Evolutionary conservation across 1,284 basidiomycete species (phyloP), one percentile per base, ranked within the genome.

Genomic region (Cutaneotrichosporon sp.): DNA sequence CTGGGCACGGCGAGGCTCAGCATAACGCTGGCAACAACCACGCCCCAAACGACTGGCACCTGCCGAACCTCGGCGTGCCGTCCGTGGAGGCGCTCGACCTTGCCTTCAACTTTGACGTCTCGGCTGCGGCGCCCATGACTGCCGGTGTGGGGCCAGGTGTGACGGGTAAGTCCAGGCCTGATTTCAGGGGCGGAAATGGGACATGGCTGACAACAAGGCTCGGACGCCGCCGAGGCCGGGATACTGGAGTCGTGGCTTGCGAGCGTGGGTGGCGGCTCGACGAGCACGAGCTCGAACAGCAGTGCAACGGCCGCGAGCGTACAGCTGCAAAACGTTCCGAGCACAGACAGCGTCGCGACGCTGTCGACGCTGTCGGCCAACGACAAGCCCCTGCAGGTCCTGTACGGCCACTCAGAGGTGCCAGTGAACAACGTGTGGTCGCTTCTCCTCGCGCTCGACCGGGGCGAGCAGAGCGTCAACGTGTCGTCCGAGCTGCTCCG

Each of bases 401-500:
- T 46, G 20, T 46, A 46, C 36, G 50, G 45, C 38, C 50, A 45
- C 37, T 45, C 38, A 2, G 46, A 41, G 4, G 12, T 34, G 8
- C 51, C 53, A 1, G 49, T 55, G 15, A 37, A 38, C 38, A 46
- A 52, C 40, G 39, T 54, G 38, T 58, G 54, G 54, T 34, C 37
- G 1, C 40, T 58, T 2, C 49, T 54, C 23, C 37, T 56, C 30
- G 54, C 49, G 13, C 52, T 61, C 8, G 56, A 58, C 21, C 52
- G 53, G 20, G 59, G 59, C 1, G 43, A 58, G 22, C 42, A 20
- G 12, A 47, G 40, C 22, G 51, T 61, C 15, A 46, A 45, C 33
- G 56, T 61, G 26, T 37, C 37, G 17, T 36, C 54, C 8, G 36
- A 33, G 14, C 39, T 61, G n/a, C 48, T 61, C 22, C 44, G 59